Base-by-base conservation (phyloP, 2,329 filamentous ascomycete species). In the Nemania sp. region DNA sequence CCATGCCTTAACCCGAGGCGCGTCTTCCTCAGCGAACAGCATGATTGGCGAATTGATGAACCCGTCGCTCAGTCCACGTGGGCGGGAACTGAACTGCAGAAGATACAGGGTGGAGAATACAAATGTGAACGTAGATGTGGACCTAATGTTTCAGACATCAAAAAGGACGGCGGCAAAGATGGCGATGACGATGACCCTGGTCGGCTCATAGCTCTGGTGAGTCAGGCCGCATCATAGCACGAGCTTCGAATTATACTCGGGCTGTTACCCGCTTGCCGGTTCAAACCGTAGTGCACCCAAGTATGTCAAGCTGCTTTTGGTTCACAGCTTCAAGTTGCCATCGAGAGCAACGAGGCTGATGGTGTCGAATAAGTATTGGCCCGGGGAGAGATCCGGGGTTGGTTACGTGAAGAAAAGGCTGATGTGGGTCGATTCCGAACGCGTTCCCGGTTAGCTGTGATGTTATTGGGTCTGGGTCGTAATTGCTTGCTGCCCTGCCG, bases 1-100 rank as follows among this genome's bases (percentile, higher is more conserved):
- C 89, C 89, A 93, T 55, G 80, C 77, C 76, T 90, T 91, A 49
- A 94, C 77, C 56, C 81, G 73, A 50, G 80, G 74, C 70, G 79
- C 76, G 70, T 88, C 82, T 63, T 80, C 78, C 66, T 86, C 83
- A 39, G 79, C 71, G 64, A 87, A 86, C 62, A 87, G 66, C 83
- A 86, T 87, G 50, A 63, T 73, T 59, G 46, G 36, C 12, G 23
- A 34, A 45, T 34, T 19, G 34, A 7, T 41, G 31, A 31, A 20
- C 36, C 3, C 6, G 12, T n/a, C 17, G 11, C 22, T 19, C 5
- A 22, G 17, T 31, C 8, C 17, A 41, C 15, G 45, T 20, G 8
- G 20, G 40, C 20, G 31, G 11, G 22, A 48, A 41, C 26, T 11
- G 26, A 28, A 11, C 6, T 28, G 28, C n/a, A 31, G 28, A 9